Evolutionary conservation across 179 eudicot species (phyloP).

Genomic region (Silene noctiflora): DNA sequence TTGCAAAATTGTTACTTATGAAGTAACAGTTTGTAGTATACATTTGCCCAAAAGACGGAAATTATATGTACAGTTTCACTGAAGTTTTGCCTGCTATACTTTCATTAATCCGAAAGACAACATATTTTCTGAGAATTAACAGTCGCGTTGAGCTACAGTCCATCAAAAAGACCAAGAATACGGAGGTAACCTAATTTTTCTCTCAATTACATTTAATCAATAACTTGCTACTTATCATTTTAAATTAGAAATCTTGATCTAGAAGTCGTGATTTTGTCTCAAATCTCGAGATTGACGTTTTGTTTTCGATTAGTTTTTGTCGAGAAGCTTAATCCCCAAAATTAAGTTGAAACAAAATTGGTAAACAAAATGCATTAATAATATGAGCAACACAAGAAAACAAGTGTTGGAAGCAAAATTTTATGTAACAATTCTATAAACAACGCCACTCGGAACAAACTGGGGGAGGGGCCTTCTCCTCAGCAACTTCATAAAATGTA

Average conservation of each 20-base stretch:
- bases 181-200: background rate
- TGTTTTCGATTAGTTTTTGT: too few species aligned
- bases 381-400: too few species aligned
- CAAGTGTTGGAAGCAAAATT: background rate
- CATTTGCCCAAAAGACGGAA: background rate
- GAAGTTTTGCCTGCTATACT: background rate
- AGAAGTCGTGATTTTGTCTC: too few species aligned
- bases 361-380: too few species aligned
- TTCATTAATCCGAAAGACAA: background rate
- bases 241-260: too few species aligned
- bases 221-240: too few species aligned
- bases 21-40: slow-evolving; percentile 7
- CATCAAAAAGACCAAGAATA: background rate
- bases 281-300: too few species aligned
- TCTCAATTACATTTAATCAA: too few species aligned
- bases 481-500: slow-evolving; percentile 20
- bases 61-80: slow-evolving; percentile 2
- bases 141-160: background rate
- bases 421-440: slow-evolving; percentile 30
- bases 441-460: slow-evolving; percentile 25
- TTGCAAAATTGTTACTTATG: too few species aligned
- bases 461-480: slow-evolving; percentile 22
- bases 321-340: too few species aligned
- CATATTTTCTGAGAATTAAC: background rate
- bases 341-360: too few species aligned